Evolutionary conservation across 352 stramenopile genomes (phyloP).

Genomic region (Globisporangium lucens): DNA sequence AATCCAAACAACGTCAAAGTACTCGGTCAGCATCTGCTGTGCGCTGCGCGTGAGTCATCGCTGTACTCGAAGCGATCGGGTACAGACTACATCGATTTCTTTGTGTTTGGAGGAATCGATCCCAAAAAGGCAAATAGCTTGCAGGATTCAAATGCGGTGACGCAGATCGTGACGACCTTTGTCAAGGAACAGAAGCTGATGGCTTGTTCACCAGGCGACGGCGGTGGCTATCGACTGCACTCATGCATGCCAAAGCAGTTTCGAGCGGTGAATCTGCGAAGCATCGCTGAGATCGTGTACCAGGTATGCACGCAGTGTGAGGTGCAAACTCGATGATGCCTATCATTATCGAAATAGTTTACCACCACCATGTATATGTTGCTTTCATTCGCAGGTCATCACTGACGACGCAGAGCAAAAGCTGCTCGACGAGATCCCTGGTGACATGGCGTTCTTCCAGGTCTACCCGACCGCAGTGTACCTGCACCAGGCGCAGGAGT

Average conservation of each 20-base stretch:
- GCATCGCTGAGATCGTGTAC: slow-evolving; percentile 67
- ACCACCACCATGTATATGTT: background rate
- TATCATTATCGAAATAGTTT: background rate
- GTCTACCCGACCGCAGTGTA: slow-evolving; percentile 91
- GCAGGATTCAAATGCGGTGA: background rate
- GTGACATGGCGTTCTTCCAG: slow-evolving; percentile 88
- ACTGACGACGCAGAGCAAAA: slow-evolving; percentile 42
- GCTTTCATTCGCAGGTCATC: slow-evolving; percentile 32
- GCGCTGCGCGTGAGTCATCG: slow-evolving; percentile 90
- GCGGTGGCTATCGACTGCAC: slow-evolving; percentile 51
- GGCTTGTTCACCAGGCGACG: slow-evolving; percentile 23
- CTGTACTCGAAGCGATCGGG: slow-evolving; percentile 72
- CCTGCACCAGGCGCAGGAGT: slow-evolving; percentile 89
- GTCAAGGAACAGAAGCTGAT: slow-evolving; percentile 48
- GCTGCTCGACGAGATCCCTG: slow-evolving; percentile 86
- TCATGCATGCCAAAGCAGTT: slow-evolving; percentile 60
- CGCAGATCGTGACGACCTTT: slow-evolving; percentile 20
- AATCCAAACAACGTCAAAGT: slow-evolving; percentile 87
- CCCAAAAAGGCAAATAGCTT: background rate
- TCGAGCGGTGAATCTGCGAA: slow-evolving; percentile 56
- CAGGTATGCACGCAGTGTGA: slow-evolving; percentile 20
- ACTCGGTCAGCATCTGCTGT: slow-evolving; percentile 92
- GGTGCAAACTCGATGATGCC: background rate
- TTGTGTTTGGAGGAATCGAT: slow-evolving; percentile 39
- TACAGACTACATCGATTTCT: slow-evolving; percentile 59